Conservation (phyloP, 257 asterid genomes). For the Solanum acaule region DNA sequence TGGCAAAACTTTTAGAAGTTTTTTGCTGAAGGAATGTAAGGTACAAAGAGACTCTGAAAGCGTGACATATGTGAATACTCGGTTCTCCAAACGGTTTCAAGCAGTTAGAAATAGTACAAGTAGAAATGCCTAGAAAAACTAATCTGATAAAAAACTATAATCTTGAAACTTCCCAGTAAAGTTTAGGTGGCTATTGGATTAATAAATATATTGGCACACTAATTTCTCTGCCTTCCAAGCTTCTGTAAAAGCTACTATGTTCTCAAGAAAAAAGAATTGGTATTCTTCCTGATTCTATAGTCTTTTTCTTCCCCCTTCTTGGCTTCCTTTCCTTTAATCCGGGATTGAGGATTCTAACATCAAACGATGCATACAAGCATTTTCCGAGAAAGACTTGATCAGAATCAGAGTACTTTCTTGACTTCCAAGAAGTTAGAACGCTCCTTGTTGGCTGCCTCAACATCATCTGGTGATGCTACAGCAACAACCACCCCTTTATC, state of each 20-base stretch:
- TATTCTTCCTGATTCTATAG: not conserved
- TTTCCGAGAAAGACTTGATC: not conserved
- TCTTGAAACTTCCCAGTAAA: not conserved
- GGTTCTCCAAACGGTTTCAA: not conserved
- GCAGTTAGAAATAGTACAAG: not conserved
- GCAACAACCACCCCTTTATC: slow-evolving; percentile 79
- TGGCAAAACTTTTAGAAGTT: not conserved
- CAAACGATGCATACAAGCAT: not conserved
- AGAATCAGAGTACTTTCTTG: slow-evolving; percentile 63
- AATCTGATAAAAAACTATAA: not conserved
- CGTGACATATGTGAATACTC: not conserved
- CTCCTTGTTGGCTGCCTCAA: slow-evolving; percentile 70
- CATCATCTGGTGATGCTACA: slow-evolving; percentile 84
- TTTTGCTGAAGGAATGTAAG: not conserved
- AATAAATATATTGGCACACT: not conserved
- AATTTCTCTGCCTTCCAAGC: not conserved
- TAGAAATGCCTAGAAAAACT: not conserved
- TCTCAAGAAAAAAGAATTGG: not conserved
- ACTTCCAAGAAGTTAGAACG: slow-evolving; percentile 60
- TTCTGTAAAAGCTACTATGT: not conserved
- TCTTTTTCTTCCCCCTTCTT: not conserved
- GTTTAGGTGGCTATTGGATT: not conserved
- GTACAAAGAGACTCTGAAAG: not conserved
- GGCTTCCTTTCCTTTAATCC: not conserved
- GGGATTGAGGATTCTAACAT: not conserved